Evolutionary conservation across 192 early-diverging fungal species (phyloP).

Genomic region (Haplosporangium gracile): DNA sequence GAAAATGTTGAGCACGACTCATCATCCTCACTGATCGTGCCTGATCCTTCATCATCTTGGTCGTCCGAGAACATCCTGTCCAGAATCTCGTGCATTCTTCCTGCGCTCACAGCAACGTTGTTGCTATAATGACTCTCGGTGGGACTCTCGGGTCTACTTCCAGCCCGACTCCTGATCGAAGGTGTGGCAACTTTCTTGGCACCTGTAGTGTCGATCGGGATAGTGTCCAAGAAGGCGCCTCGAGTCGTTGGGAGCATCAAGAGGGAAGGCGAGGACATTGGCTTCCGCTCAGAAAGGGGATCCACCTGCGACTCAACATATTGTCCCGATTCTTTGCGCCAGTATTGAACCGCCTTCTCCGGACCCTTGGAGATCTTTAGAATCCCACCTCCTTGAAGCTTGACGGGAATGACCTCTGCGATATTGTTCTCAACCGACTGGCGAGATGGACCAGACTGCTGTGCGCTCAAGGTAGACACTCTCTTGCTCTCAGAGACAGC

Average conservation of each 20-base stretch:
- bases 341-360: slow-evolving; percentile 53
- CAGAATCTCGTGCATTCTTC: slow-evolving; percentile 53
- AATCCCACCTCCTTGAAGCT: slow-evolving; percentile 34
- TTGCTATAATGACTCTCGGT: slow-evolving; percentile 40
- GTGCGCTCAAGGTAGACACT: slow-evolving; percentile 14
- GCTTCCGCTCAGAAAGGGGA: slow-evolving; percentile 3
- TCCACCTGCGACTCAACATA: slow-evolving; percentile 20
- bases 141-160: slow-evolving; percentile 44
- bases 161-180: slow-evolving; percentile 25
- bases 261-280: slow-evolving; percentile 17
- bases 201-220: not conserved
- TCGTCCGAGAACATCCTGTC: slow-evolving; percentile 55
- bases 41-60: slow-evolving; percentile 40
- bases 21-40: slow-evolving; percentile 32
- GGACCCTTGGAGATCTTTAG: slow-evolving; percentile 55
- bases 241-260: slow-evolving; percentile 20
- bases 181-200: not conserved
- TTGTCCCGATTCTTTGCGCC: slow-evolving; percentile 49
- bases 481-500: slow-evolving; percentile 16
- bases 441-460: slow-evolving; percentile 13
- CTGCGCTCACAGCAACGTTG: slow-evolving; percentile 44
- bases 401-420: slow-evolving; percentile 16
- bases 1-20: slow-evolving; percentile 46
- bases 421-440: slow-evolving; percentile 33
- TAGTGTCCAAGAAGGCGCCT: slow-evolving; percentile 29